Evolutionary conservation across 2,329 filamentous ascomycete genomes (phyloP), one percentile per base, ranked within the genome.

Genomic region (Epichloe baconii): DNA sequence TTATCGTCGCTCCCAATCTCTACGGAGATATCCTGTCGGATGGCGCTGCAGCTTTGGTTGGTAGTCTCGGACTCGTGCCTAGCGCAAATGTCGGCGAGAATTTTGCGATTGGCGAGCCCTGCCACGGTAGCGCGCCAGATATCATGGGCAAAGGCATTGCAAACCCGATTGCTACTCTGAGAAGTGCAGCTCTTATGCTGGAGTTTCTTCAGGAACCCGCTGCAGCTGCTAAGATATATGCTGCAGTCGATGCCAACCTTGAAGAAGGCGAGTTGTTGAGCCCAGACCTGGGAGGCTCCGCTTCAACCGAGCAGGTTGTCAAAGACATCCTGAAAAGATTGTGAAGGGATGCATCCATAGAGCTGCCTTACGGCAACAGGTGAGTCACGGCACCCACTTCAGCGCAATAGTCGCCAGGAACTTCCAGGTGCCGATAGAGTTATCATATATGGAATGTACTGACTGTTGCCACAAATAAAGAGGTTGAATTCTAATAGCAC

Each of bases 1-100:
- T 97, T 58, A 95, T 98, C 60, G 93, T 98, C 45, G 93, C 91
- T 8, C 93, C 91, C 49, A 97, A 97, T 73, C 79, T 98, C 55
- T 97, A 98, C 72, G 93, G 93, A 59, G 93, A 98, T 69, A 93
- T 98, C 59, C 77, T 98, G 40, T 95, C 89, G 2, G 93, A 98
- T 68, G 91, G 89, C 58, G 91, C 93, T 48, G 93, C 93, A 26
- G 93, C 93, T 2, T 82, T 97, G 34, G 91, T 97, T 31, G 93
- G 91, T 44, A 89, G 83, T 51, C 75, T 98, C 38, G 93, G 93
- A 58, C 82, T 98, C 40, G 93, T 98, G 1, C 93, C 93, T 44
- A 88, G 83, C 59, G 93, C 93, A 59, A 98, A 98, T 66, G 93
- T 98, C 11, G 90, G 93, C 57, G 87, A 95, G 68, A 79, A 79